Evolutionary conservation across 2,329 filamentous ascomycete genomes (phyloP).

Genomic region (Botryotinia narcissicola): DNA sequence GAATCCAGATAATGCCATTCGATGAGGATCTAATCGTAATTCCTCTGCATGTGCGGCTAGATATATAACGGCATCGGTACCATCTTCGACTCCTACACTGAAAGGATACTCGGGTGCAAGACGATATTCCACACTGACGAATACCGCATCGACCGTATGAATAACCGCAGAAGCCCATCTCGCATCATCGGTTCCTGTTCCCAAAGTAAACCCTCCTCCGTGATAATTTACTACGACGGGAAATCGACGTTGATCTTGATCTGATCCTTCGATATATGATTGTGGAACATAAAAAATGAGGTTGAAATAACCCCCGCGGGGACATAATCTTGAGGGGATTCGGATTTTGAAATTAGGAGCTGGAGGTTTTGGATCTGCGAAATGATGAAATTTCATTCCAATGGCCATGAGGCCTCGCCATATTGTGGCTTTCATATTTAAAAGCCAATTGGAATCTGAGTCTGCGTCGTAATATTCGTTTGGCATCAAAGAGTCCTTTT

Average conservation of each 20-base stretch:
- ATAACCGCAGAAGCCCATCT: slow-evolving; percentile 57
- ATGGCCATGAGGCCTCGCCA: slow-evolving; percentile 39
- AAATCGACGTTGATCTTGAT: slow-evolving; percentile 33
- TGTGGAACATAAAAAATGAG: slow-evolving; percentile 46
- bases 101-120: slow-evolving; percentile 64
- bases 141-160: slow-evolving; percentile 51
- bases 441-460: slow-evolving; percentile 19
- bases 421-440: slow-evolving; percentile 38
- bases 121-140: slow-evolving; percentile 67
- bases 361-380: slow-evolving; percentile 36
- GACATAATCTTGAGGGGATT: slow-evolving; percentile 36
- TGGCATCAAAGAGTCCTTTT: slow-evolving; percentile 8
- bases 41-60: slow-evolving; percentile 55
- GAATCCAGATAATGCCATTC: slow-evolving; percentile 61
- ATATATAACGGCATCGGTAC: slow-evolving; percentile 62
- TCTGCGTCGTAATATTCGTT: not conserved
- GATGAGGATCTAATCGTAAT: slow-evolving; percentile 54
- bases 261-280: slow-evolving; percentile 38
- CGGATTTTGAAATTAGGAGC: slow-evolving; percentile 37
- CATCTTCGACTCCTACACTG: slow-evolving; percentile 63
- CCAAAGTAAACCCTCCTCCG: slow-evolving; percentile 65
- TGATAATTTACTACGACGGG: slow-evolving; percentile 65
- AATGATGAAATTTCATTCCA: slow-evolving; percentile 39
- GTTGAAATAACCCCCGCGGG: slow-evolving; percentile 37
- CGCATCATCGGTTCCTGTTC: slow-evolving; percentile 61